Conservation (phyloP, 441 rosid genomes). For the Gossypium davidsonii region DNA sequence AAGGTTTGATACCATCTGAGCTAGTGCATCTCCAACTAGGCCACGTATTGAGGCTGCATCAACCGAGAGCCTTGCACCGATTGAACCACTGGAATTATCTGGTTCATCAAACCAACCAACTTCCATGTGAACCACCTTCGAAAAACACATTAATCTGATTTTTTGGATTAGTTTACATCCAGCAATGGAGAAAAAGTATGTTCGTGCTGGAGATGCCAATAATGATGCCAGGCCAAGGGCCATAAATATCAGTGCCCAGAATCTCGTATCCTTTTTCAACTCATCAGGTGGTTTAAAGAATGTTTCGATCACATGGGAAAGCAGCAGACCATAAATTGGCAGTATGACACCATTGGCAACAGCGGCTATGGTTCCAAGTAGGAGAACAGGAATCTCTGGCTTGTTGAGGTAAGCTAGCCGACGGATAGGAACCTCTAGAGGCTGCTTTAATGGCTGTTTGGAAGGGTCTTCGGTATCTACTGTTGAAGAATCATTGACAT, state of each 20-base stretch:
- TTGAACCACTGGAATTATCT: constrained; percentile 41
- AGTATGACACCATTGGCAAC: constrained; percentile 29
- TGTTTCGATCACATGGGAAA: constrained; percentile 47
- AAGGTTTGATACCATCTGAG: constrained; percentile 34
- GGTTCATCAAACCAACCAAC: constrained; percentile 70
- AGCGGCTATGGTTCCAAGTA: constrained; percentile 36
- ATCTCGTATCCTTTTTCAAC: constrained; percentile 46
- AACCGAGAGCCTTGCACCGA: constrained; percentile 47
- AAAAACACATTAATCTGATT: constrained; percentile 55
- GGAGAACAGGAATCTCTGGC: constrained; percentile 36
- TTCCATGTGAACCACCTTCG: constrained; percentile 75
- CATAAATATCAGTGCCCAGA: constrained; percentile 55
- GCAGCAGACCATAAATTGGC: constrained; percentile 36
- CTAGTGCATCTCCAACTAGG: constrained; percentile 44
- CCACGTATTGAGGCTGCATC: constrained; percentile 39
- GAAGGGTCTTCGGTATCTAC: background rate
- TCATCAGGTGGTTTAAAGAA: constrained; percentile 48
- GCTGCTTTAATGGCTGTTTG: background rate
- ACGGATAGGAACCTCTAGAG: constrained; percentile 24
- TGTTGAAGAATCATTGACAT: background rate
- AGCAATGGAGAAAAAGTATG: constrained; percentile 59
- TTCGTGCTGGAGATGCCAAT: constrained; percentile 31
- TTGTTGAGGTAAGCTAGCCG: constrained; percentile 40
- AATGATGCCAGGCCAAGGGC: constrained; percentile 44
- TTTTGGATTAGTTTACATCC: constrained; percentile 55